Evolutionary conservation across 2,329 filamentous ascomycete species (phyloP), one percentile per base, ranked within the genome.

Genomic region (Truncatella angustata): DNA sequence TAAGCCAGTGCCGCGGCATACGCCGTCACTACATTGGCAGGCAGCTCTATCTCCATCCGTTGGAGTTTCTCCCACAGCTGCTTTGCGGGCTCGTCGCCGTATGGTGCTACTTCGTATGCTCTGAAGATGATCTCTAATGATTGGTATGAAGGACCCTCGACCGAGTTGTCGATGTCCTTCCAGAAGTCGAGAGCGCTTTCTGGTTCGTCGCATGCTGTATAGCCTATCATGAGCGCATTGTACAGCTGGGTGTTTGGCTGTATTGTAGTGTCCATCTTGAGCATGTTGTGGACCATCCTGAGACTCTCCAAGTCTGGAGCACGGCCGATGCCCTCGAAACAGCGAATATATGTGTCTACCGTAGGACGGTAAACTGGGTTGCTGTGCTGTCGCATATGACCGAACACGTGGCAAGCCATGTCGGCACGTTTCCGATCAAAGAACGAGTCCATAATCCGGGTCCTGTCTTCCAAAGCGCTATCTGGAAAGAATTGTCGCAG

Each of bases 201-300:
- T 0, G 87, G 77, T 57, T 85, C 77, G 5, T 82, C 88, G 62
- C 85, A 88, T 1, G 82, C 80, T 1, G 85, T 83, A 65, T 96
- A 93, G 0, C 90, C 92, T 11, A 94, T 77, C 85, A 99, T 96
- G 45, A 97, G 74, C 0, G 88, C 85, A 62, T 96, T 97, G 60
- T 87, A 84, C 2, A 97, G 75, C 51, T 75, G 77, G 0, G 93
- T 97, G 60, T 81, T 85, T 4, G 87, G 79, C 60, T 92, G 85
- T 34, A 97, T 79, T 37, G 83, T 81, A n/a, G 86, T 80, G 67
- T 99, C 94, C 68, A 97, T 86, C 72, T 96, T 97, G 59, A 97
- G 78, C 83, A 96, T 93, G 66, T 97, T 96, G 73, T 96, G 88
- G 2, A 96, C 82, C 56, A 88, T 82, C 53, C 85, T 82, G 18